These are phyloP conservation scores for Penicillium sp. DNA, from an alignment of 2,329 filamentous ascomycete genomes.

Conservation along the genomic window DNA sequence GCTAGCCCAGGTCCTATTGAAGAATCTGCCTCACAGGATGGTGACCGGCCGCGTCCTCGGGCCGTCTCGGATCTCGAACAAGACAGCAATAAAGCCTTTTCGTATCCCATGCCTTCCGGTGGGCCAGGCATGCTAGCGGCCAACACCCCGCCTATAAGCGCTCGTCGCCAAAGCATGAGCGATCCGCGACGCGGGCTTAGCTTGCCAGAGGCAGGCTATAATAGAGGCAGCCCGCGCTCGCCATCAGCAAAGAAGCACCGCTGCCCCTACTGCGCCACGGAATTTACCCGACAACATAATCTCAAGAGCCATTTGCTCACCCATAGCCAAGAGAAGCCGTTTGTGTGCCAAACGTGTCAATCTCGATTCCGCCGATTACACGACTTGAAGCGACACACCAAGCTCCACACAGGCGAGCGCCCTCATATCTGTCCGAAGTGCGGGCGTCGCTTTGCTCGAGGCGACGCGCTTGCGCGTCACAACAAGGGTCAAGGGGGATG, in stretches of 20 bases:
- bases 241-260: conserved; percentile 88
- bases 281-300: conserved; percentile 97
- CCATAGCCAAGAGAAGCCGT: conserved; percentile 98
- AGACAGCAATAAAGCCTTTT: conserved; percentile 60
- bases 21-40: conserved; percentile 48
- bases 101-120: conserved; percentile 65
- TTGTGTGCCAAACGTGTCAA: conserved; percentile 89
- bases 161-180: conserved; percentile 34
- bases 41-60: conserved; percentile 44
- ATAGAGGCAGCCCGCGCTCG: conserved; percentile 65
- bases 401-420: conserved; percentile 94
- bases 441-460: conserved; percentile 90
- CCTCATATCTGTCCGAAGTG: conserved; percentile 95
- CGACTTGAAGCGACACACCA: conserved; percentile 93
- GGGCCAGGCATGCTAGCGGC: conserved; percentile 13
- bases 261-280: conserved; percentile 93
- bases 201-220: conserved; percentile 59
- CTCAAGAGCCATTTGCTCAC: conserved; percentile 96
- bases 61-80: conserved; percentile 44
- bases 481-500: conserved; percentile 96
- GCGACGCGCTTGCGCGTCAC: conserved; percentile 91
- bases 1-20: conserved; percentile 54
- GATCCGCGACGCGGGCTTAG: conserved; percentile 64
- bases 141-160: not conserved
- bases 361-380: conserved; percentile 91